Percentiles rank a stretch among this genome's conserved stretches.
phyloP scores from a whole-genome alignment of 1,139 yeast genomes.

The Yamadazyma sp. region DNA sequence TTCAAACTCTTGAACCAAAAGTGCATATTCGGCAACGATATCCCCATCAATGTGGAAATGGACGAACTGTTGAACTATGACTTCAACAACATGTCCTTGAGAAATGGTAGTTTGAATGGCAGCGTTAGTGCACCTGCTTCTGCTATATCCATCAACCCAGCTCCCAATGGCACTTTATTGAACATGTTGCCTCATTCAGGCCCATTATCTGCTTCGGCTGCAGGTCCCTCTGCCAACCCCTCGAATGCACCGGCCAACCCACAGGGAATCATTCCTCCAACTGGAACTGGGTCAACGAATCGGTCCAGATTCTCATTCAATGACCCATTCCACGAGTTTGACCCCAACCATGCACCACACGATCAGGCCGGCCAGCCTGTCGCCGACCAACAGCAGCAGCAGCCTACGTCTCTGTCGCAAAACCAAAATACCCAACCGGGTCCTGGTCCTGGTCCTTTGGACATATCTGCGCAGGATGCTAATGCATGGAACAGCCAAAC shows the following conservation, averaged over 20 bases:
- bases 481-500: conserved; percentile 13
- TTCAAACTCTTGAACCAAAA: conserved; percentile 68
- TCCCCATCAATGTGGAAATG: conserved; percentile 51
- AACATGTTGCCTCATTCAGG: conserved; percentile 2
- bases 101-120: conserved; percentile 17
- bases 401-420: conserved; percentile 6
- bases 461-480: conserved; percentile 14
- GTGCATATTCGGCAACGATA: conserved; percentile 61
- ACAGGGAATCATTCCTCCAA: conserved; percentile 4
- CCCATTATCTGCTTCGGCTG: conserved; percentile 5
- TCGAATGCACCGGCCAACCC: neutral
- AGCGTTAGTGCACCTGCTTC: conserved; percentile 17
- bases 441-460: conserved; percentile 13
- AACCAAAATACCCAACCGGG: conserved; percentile 5
- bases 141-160: conserved; percentile 4
- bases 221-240: neutral
- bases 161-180: conserved; percentile 6
- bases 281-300: conserved; percentile 5
- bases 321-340: conserved; percentile 49
- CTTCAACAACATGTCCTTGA: conserved; percentile 31
- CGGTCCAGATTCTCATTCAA: conserved; percentile 70
- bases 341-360: conserved; percentile 16
- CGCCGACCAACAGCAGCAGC: neutral
- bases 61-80: conserved; percentile 21
- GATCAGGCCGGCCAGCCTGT: conserved; percentile 6